phyloP scores from a whole-genome alignment of 805 yeast genomes.

The Metschnikowia continentalis region DNA sequence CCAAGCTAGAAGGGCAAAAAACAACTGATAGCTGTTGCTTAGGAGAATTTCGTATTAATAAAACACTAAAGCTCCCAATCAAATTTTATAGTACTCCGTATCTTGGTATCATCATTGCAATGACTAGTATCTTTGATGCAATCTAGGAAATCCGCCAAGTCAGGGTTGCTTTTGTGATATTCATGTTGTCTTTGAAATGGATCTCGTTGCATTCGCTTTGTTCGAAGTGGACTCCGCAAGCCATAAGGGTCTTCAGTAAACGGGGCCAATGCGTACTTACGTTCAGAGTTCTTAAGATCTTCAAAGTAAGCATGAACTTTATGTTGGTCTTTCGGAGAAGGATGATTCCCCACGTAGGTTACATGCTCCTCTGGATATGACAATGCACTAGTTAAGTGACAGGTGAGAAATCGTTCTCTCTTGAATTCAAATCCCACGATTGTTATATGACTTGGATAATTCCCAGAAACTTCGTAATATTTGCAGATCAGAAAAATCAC shows the following conservation, averaged over 20 bases:
- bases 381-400: slow-evolving; percentile 51
- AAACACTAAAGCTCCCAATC: not conserved
- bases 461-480: slow-evolving; percentile 43
- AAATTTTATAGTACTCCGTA: not conserved
- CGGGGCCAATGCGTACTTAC: slow-evolving; percentile 47
- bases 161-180: slow-evolving; percentile 28
- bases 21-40: not conserved
- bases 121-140: slow-evolving; percentile 1
- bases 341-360: slow-evolving; percentile 55
- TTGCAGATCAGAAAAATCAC: slow-evolving; percentile 56
- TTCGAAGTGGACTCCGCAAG: slow-evolving; percentile 35
- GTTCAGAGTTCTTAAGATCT: slow-evolving; percentile 47
- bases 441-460: slow-evolving; percentile 50
- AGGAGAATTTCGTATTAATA: not conserved
- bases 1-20: slow-evolving; percentile 46
- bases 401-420: slow-evolving; percentile 49
- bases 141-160: slow-evolving; percentile 11
- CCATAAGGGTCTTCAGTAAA: slow-evolving; percentile 61
- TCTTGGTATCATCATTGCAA: not conserved
- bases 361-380: slow-evolving; percentile 35
- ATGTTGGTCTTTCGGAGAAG: slow-evolving; percentile 38
- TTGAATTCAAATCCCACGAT: slow-evolving; percentile 78
- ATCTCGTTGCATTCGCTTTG: slow-evolving; percentile 52
- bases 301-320: slow-evolving; percentile 36
- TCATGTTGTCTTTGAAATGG: slow-evolving; percentile 47